Conservation (phyloP, 2,329 filamentous ascomycete genomes). For the Ophioceras dolichostomum region DNA sequence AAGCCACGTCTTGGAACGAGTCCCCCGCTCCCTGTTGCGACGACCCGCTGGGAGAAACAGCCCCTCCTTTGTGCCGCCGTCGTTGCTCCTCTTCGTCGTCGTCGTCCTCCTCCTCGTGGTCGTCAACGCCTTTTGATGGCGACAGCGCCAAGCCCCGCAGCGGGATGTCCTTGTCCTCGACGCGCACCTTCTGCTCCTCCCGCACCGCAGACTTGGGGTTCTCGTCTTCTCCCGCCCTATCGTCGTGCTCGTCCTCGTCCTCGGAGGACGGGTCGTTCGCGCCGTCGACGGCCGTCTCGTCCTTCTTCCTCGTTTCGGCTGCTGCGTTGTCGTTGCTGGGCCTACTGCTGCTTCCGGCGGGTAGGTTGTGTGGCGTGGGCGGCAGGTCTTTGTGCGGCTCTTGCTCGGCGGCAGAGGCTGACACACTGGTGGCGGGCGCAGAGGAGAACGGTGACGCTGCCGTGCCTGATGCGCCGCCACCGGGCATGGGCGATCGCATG, state of each 20-base stretch:
- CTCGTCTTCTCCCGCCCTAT: no score
- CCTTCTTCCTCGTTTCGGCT: conserved; percentile 12
- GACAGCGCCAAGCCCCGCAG: conserved; percentile 24
- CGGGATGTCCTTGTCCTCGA: conserved; percentile 41
- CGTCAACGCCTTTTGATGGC: conserved; percentile 9
- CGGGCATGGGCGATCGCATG: conserved; percentile 27
- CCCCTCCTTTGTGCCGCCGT: conserved; percentile 23
- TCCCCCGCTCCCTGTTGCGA: conserved; percentile 39
- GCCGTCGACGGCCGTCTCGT: conserved; percentile 14
- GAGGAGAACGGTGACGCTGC: no score
- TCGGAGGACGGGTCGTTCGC: conserved; percentile 10
- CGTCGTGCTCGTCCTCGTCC: conserved; percentile 11
- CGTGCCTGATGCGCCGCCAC: no score
- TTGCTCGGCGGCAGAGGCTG: no score
- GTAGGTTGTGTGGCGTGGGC: conserved; percentile 8
- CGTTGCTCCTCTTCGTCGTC: conserved; percentile 19
- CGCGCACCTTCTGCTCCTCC: conserved; percentile 43
- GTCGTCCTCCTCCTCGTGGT: conserved; percentile 13
- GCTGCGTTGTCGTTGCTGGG: conserved; percentile 9
- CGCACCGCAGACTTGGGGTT: conserved; percentile 19
- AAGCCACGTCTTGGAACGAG: conserved; percentile 52
- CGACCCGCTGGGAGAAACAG: no score
- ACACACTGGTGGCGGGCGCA: no score
- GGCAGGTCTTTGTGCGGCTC: conserved; percentile 21
- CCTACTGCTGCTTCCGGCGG: conserved; percentile 9